Evolutionary conservation across 2,329 filamentous ascomycete genomes (phyloP).

Genomic region (Colletotrichum salicis): DNA sequence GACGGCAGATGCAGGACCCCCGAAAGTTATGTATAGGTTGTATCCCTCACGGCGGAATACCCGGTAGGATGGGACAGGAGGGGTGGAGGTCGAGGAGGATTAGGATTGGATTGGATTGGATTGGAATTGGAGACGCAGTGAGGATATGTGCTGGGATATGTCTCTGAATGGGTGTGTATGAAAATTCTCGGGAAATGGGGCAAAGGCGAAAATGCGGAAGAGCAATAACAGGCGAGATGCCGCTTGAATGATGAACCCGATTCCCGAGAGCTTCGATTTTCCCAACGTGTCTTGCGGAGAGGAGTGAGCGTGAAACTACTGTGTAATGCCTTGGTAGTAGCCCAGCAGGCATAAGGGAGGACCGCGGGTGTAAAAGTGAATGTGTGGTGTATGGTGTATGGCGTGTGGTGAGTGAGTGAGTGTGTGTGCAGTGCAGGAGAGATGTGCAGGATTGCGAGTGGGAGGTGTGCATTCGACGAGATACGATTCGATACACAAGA

Average conservation of each 20-base stretch:
- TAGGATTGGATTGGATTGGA: constrained; percentile 16
- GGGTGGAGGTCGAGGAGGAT: constrained; percentile 15
- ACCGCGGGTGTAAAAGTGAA: not conserved
- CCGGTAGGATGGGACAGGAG: constrained; percentile 30
- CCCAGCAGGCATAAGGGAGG: not conserved
- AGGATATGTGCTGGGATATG: constrained; percentile 14
- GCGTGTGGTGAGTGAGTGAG: not conserved
- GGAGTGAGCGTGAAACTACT: not conserved
- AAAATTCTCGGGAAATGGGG: constrained; percentile 4
- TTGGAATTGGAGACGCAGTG: constrained; percentile 13
- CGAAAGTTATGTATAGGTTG: constrained; percentile 6
- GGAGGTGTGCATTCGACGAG: constrained; percentile 24
- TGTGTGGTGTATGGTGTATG: not conserved
- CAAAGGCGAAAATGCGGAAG: constrained; percentile 10
- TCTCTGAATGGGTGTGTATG: constrained; percentile 4
- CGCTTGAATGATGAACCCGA: not conserved
- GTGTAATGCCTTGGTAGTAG: not conserved
- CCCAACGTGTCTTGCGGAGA: not conserved
- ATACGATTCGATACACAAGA: constrained; percentile 30
- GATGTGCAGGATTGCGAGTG: constrained; percentile 17
- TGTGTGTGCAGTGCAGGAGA: constrained; percentile 1
- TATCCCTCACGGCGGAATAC: constrained; percentile 23
- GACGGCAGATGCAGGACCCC: constrained; percentile 17
- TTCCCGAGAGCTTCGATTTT: not conserved
- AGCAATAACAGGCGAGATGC: not conserved